phyloP scores from a whole-genome alignment of 1,284 basidiomycete genomes.

The Ganoderma lucidum region DNA sequence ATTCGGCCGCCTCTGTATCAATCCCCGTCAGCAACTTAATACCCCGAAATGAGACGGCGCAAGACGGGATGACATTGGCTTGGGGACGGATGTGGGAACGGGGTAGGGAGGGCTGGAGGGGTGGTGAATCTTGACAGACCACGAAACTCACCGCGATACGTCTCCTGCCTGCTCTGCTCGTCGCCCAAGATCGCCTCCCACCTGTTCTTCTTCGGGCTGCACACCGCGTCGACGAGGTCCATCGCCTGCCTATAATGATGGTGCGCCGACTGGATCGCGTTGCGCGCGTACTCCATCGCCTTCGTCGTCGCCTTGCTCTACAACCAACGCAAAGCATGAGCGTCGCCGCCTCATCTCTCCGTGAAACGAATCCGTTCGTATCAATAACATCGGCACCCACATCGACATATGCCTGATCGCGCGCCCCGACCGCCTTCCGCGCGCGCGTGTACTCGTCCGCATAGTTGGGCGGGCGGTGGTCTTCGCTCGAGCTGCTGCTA shows the following conservation, averaged over 20 bases:
- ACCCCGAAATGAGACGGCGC: not conserved
- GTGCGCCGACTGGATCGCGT: constrained; percentile 36
- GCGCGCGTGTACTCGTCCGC: constrained; percentile 24
- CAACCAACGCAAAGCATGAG: not conserved
- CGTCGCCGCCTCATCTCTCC: not conserved
- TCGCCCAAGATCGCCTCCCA: constrained; percentile 36
- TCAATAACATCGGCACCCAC: constrained; percentile 19
- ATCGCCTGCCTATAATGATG: constrained; percentile 36
- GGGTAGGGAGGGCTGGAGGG: not conserved
- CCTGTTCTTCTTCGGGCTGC: constrained; percentile 34
- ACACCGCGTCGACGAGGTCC: constrained; percentile 36
- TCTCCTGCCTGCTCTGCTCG: constrained; percentile 37
- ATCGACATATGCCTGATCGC: constrained; percentile 31
- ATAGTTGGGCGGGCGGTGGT: constrained; percentile 9
- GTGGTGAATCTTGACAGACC: not conserved
- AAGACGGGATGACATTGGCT: not conserved
- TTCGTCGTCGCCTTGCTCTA: constrained; percentile 32
- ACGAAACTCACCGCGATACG: constrained; percentile 32
- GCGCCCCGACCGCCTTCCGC: constrained; percentile 31
- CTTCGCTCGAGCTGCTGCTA: constrained; percentile 27
- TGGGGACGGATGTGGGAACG: too few relatives aligned
- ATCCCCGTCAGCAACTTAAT: not conserved
- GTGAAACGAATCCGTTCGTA: not conserved
- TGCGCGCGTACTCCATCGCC: constrained; percentile 29
- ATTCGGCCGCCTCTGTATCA: constrained; percentile 33